phyloP scores from a whole-genome alignment of 2,329 filamentous ascomycete species.

The Clarireedia paspali region DNA sequence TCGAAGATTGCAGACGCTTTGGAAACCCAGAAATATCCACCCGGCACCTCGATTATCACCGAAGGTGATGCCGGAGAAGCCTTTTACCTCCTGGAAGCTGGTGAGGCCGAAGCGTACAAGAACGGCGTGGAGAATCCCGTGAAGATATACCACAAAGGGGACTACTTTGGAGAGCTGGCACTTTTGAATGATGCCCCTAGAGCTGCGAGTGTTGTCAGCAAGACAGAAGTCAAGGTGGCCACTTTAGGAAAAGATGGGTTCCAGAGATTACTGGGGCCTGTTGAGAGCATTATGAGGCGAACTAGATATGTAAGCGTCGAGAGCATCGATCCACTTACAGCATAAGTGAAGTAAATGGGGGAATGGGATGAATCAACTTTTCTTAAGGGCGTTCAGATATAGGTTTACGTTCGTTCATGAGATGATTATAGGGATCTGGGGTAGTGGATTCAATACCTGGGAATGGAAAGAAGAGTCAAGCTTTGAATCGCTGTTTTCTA shows the following conservation, averaged over 20 bases:
- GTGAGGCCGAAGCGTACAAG: constrained; percentile 82
- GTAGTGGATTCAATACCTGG: constrained; percentile 23
- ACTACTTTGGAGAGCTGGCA: constrained; percentile 95
- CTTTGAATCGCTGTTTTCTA: constrained; percentile 12
- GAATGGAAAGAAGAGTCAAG: constrained; percentile 16
- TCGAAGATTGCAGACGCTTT: constrained; percentile 96
- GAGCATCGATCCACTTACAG: constrained; percentile 58
- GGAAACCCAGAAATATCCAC: constrained; percentile 78
- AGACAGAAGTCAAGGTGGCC: constrained; percentile 86
- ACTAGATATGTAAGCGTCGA: constrained; percentile 55
- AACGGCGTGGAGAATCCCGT: constrained; percentile 62
- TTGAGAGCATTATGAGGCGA: constrained; percentile 89
- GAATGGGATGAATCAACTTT: constrained; percentile 12
- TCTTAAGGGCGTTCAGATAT: constrained; percentile 25
- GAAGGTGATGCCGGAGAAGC: constrained; percentile 88
- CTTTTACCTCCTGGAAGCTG: constrained; percentile 85
- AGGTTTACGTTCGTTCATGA: constrained; percentile 27
- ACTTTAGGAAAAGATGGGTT: constrained; percentile 90
- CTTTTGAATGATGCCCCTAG: constrained; percentile 88
- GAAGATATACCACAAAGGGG: constrained; percentile 79
- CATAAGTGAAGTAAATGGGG: constrained; percentile 21
- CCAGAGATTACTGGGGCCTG: constrained; percentile 83
- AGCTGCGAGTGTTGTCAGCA: constrained; percentile 78
- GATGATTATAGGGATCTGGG: constrained; percentile 19
- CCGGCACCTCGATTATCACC: constrained; percentile 75